phyloP scores from a whole-genome alignment of 176 grass and related monocot species.

The Saccharum officinarum region DNA sequence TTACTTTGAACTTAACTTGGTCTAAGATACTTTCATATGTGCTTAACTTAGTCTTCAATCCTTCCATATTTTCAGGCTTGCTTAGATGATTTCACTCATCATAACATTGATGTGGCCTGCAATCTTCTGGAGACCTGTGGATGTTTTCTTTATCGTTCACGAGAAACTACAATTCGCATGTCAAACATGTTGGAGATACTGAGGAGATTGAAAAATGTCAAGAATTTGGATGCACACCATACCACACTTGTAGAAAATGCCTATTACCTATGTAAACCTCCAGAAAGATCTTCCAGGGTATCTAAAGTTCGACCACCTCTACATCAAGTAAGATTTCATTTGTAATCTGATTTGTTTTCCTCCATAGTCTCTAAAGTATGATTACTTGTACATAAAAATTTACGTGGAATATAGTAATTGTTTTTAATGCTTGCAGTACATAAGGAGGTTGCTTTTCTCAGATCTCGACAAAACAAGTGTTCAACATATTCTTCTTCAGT shows the following conservation, averaged over 20 bases:
- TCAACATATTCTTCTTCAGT: conserved; percentile 80
- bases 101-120: conserved; percentile 99
- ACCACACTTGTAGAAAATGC: conserved; percentile 98
- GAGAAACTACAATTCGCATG: conserved; percentile 94
- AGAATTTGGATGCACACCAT: conserved; percentile 93
- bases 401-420: background rate
- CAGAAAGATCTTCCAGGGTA: conserved; percentile 80
- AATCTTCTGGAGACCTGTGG: conserved; percentile 98
- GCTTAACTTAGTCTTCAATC: conserved; percentile 11
- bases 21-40: conserved; percentile 3
- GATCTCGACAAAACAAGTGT: conserved; percentile 90
- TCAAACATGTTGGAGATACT: conserved; percentile 96
- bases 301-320: conserved; percentile 89
- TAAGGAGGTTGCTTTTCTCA: conserved; percentile 90
- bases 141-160: conserved; percentile 90
- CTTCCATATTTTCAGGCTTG: conserved; percentile 65
- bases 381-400: conserved; percentile 1
- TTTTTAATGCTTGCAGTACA: conserved; percentile 62
- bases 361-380: background rate
- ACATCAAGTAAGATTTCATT: conserved; percentile 70
- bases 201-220: conserved; percentile 96
- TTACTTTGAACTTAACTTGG: background rate
- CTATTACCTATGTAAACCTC: conserved; percentile 97
- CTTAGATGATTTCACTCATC: conserved; percentile 97
- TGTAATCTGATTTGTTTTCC: conserved; percentile 15